Conservation (phyloP, 78 protist genomes). For the Dictyostelium purpureum region DNA sequence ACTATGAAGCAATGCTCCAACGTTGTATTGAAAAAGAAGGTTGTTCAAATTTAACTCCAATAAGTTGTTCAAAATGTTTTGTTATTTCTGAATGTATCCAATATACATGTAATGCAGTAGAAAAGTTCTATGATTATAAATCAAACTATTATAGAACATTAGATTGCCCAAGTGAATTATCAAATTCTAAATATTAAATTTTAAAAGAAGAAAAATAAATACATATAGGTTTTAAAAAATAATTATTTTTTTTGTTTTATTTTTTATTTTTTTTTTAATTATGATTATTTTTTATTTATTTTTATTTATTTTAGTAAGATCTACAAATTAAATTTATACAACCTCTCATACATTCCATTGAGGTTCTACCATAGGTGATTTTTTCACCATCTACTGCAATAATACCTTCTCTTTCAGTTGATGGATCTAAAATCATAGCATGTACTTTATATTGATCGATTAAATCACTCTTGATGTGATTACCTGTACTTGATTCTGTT, state of each 20-base stretch:
- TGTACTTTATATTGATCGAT: constrained; percentile 44
- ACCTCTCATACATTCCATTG: constrained; percentile 75
- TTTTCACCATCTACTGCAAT: constrained; percentile 75
- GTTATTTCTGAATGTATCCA: neutral
- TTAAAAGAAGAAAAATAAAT: neutral
- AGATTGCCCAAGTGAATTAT: neutral
- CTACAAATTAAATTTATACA: constrained; percentile 64
- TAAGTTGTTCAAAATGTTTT: neutral
- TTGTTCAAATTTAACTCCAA: neutral
- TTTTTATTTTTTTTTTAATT: neutral
- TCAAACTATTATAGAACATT: neutral
- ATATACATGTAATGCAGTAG: constrained; percentile 1
- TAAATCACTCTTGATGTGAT: constrained; percentile 26
- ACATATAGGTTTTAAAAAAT: too few species aligned
- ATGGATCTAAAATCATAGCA: constrained; percentile 51
- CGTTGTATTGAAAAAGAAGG: neutral
- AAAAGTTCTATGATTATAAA: neutral
- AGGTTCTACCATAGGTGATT: constrained; percentile 60
- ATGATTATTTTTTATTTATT: neutral
- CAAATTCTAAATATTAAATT: neutral
- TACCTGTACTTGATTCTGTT: constrained; percentile 40
- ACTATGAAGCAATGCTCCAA: neutral
- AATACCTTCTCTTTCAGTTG: constrained; percentile 41
- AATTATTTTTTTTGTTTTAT: neutral
- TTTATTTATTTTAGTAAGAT: neutral